Evolutionary conservation across 2,329 filamentous ascomycete genomes (phyloP).

Genomic region (Epichloe amarillans): DNA sequence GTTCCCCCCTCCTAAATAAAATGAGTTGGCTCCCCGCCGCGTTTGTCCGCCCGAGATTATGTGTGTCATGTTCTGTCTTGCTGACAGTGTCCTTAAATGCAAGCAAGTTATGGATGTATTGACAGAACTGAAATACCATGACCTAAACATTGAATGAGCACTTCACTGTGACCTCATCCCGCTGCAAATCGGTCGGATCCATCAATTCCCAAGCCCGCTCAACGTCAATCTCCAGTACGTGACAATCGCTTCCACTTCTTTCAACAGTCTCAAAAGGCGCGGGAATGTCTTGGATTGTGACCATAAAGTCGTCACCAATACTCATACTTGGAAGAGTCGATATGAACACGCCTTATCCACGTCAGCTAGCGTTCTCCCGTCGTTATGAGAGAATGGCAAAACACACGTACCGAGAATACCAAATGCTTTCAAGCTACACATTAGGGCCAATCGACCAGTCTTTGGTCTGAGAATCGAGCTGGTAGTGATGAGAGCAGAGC

Average conservation of each 20-base stretch:
- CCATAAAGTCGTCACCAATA: constrained; percentile 55
- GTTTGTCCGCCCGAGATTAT: too few species aligned
- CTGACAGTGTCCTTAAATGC: too few species aligned
- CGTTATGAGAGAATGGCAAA: neutral
- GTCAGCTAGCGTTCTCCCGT: neutral
- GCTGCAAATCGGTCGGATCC: constrained; percentile 57
- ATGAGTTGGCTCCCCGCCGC: too few species aligned
- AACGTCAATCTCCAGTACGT: constrained; percentile 66
- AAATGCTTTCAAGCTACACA: constrained; percentile 64
- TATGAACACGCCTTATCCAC: constrained; percentile 52
- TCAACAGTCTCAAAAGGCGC: constrained; percentile 55
- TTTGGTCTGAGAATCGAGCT: constrained; percentile 40
- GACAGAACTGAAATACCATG: too few species aligned
- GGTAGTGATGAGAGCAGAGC: constrained; percentile 57
- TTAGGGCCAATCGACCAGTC: constrained; percentile 50
- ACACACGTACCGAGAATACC: constrained; percentile 51
- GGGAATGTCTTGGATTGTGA: constrained; percentile 57
- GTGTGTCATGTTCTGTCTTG: too few species aligned
- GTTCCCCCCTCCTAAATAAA: too few species aligned
- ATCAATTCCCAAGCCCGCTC: constrained; percentile 66
- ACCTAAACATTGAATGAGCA: constrained; percentile 35
- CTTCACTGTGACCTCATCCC: constrained; percentile 64
- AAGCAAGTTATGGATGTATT: too few species aligned
- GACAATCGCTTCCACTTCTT: constrained; percentile 34
- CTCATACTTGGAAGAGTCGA: constrained; percentile 49